A percentile compares a stretch with the other conserved stretches of the same genome.
These are phyloP conservation scores for Exophiala sp. DNA, from an alignment of 2,329 filamentous ascomycete genomes.

Conservation along the genomic window DNA sequence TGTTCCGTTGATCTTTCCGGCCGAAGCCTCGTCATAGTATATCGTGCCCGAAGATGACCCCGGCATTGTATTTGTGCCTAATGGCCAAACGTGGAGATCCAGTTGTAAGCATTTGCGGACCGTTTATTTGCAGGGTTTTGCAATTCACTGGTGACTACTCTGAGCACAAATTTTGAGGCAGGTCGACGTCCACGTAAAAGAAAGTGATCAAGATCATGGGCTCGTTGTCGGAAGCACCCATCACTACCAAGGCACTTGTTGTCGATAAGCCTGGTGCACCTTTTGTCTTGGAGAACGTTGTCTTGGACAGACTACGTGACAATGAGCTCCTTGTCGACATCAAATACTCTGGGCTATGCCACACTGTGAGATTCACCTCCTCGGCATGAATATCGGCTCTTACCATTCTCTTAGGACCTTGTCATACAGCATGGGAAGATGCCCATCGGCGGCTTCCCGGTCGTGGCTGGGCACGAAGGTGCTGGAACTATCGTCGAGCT, in stretches of 20 bases:
- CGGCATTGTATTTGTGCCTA: background rate
- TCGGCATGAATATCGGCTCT: background rate
- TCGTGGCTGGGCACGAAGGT: slow-evolving; percentile 52
- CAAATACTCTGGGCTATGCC: slow-evolving; percentile 84
- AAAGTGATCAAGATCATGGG: slow-evolving; percentile 28
- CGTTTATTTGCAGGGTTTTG: background rate
- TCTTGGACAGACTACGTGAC: slow-evolving; percentile 68
- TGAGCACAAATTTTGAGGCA: slow-evolving; percentile 22
- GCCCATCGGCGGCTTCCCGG: slow-evolving; percentile 58
- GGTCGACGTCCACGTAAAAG: slow-evolving; percentile 34
- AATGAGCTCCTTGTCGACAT: slow-evolving; percentile 89
- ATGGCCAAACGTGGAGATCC: background rate
- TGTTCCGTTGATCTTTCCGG: background rate
- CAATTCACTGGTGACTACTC: background rate
- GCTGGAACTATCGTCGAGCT: slow-evolving; percentile 52
- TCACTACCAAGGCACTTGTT: slow-evolving; percentile 61
- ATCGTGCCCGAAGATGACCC: too few species aligned
- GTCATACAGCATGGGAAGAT: slow-evolving; percentile 25
- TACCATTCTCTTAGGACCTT: slow-evolving; percentile 26
- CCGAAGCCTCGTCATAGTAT: background rate
- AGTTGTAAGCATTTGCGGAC: background rate
- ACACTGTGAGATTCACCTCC: slow-evolving; percentile 55
- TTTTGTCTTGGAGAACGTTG: slow-evolving; percentile 53
- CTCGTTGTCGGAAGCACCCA: background rate
- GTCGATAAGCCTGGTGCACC: slow-evolving; percentile 73